These are phyloP conservation scores for Peniophora sp. DNA, from an alignment of 1,284 basidiomycete species.

Conservation along the genomic window DNA sequence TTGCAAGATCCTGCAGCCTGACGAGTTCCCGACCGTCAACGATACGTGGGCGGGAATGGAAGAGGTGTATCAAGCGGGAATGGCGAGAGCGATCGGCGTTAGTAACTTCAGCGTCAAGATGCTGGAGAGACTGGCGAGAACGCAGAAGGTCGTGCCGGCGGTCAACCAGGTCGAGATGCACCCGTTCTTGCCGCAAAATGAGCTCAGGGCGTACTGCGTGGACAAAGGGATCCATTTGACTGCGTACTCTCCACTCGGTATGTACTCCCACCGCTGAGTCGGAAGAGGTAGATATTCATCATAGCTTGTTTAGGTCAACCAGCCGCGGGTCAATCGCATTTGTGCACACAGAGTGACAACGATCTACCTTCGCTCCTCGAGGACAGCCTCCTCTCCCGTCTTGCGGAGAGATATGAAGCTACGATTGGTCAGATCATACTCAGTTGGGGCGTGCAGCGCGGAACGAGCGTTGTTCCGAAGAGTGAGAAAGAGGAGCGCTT, in stretches of 20 bases:
- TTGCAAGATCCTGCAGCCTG: constrained; percentile 22
- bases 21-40: constrained; percentile 37
- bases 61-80: constrained; percentile 33
- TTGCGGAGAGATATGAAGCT: constrained; percentile 31
- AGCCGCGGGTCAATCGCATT: too few relatives aligned
- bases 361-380: constrained; percentile 6
- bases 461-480: constrained; percentile 29
- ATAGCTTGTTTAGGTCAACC: background rate
- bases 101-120: constrained; percentile 41
- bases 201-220: constrained; percentile 42
- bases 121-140: constrained; percentile 20
- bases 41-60: constrained; percentile 61
- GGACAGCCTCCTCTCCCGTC: constrained; percentile 22
- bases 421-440: constrained; percentile 35
- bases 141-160: constrained; percentile 14
- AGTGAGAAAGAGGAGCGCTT: constrained; percentile 30
- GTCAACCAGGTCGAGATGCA: constrained; percentile 21
- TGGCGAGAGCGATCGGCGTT: constrained; percentile 40
- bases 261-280: background rate
- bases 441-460: constrained; percentile 32
- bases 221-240: constrained; percentile 45
- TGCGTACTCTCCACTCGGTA: constrained; percentile 50
- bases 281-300: too few relatives aligned
- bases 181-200: constrained; percentile 39
- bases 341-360: too few relatives aligned